phyloP scores from a whole-genome alignment of 78 protist genomes.

The Dictyostelium capitatum region DNA sequence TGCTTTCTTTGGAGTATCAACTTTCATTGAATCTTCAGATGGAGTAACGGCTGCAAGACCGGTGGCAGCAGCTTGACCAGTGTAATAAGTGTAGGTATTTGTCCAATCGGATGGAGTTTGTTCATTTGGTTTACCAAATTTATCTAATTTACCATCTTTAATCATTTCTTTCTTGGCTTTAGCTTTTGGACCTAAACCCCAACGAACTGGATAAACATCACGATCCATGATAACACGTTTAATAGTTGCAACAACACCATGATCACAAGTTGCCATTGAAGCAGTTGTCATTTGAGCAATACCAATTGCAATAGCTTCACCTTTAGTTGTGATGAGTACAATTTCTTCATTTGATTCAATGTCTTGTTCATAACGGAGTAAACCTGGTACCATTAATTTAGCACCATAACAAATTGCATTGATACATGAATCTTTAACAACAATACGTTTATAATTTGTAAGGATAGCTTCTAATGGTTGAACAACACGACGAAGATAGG shows the following conservation, averaged over 20 bases:
- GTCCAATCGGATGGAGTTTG: slow-evolving; percentile 97
- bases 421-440: slow-evolving; percentile 99
- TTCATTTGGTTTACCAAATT: slow-evolving; percentile 98
- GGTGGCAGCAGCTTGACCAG: slow-evolving; percentile 11
- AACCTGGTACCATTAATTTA: slow-evolving; percentile 99
- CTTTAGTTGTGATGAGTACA: slow-evolving; percentile 99
- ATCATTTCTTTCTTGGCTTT: slow-evolving; percentile 95
- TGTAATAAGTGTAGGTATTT: slow-evolving; percentile 80
- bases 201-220: slow-evolving; percentile 98
- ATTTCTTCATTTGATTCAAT: slow-evolving; percentile 96
- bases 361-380: slow-evolving; percentile 96
- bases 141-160: slow-evolving; percentile 98
- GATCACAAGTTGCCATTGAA: slow-evolving; percentile 96
- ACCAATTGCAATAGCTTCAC: slow-evolving; percentile 99
- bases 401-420: slow-evolving; percentile 99
- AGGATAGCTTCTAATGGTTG: slow-evolving; percentile 98
- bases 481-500: slow-evolving; percentile 97
- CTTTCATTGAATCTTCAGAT: neutral
- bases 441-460: slow-evolving; percentile 95
- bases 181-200: slow-evolving; percentile 99
- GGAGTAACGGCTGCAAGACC: neutral
- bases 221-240: slow-evolving; percentile 99
- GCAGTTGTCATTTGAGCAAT: slow-evolving; percentile 99
- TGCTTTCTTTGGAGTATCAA: slow-evolving; percentile 37
- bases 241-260: slow-evolving; percentile 99